phyloP scores from a whole-genome alignment of 371 early-diverging fungal genomes.

The Phascolomyces articulosus region DNA sequence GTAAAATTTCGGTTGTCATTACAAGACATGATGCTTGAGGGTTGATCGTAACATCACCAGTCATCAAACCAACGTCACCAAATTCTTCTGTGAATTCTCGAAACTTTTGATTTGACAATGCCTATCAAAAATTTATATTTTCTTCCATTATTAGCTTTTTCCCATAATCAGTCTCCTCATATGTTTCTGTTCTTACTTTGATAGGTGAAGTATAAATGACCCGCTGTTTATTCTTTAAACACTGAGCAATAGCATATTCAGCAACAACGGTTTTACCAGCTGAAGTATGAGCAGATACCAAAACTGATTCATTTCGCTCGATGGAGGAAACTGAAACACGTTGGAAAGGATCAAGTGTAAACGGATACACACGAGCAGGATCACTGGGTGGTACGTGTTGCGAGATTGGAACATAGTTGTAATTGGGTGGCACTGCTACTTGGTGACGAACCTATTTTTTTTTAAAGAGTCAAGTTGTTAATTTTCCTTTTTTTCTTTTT shows the following conservation, averaged over 20 bases:
- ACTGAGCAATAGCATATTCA: conserved; percentile 99
- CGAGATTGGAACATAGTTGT: conserved; percentile 85
- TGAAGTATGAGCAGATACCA: conserved; percentile 99
- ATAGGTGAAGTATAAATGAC: conserved; percentile 99
- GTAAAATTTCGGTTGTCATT: conserved; percentile 99
- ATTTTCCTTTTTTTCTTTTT: neutral
- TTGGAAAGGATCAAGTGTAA: conserved; percentile 99
- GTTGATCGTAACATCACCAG: conserved; percentile 99
- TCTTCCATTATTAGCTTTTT: neutral
- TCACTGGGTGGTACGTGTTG: conserved; percentile 80
- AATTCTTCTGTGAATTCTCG: conserved; percentile 98
- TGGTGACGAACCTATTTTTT: conserved; percentile 83
- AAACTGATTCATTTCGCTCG: conserved; percentile 95
- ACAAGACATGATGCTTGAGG: conserved; percentile 97
- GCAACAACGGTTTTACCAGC: conserved; percentile 99
- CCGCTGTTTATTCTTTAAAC: conserved; percentile 92
- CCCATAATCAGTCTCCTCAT: no score
- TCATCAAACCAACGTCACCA: conserved; percentile 99
- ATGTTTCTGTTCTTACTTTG: conserved; percentile 67
- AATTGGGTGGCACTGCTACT: conserved; percentile 91
- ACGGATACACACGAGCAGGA: conserved; percentile 92
- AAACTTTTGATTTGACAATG: conserved; percentile 99
- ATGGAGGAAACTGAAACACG: conserved; percentile 90
- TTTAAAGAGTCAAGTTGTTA: no score
- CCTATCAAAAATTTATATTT: conserved; percentile 50